phyloP scores from a whole-genome alignment of 345 rosid genomes.

The Salix exigua region DNA sequence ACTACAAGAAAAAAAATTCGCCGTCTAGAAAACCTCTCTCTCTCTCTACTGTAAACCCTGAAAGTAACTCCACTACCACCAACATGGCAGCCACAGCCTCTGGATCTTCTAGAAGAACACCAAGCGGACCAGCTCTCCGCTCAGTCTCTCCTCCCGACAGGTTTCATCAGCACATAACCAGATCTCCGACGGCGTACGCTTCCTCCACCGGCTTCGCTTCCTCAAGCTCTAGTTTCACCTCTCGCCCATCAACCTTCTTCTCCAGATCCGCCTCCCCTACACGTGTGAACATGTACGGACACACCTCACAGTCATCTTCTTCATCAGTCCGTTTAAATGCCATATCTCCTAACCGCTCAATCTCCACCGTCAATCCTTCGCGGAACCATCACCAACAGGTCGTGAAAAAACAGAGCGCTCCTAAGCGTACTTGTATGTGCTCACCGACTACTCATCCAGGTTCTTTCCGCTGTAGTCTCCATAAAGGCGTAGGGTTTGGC shows the following conservation, averaged over 20 bases:
- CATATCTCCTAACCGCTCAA: conserved; percentile 47
- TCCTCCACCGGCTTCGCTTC: conserved; percentile 48
- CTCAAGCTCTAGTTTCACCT: conserved; percentile 44
- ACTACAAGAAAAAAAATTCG: not conserved
- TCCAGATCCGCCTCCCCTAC: conserved; percentile 49
- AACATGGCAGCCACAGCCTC: conserved; percentile 44
- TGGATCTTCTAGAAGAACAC: conserved; percentile 37
- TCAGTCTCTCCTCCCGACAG: conserved; percentile 44
- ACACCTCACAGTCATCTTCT: conserved; percentile 36
- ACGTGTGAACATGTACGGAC: conserved; percentile 37
- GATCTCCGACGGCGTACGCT: conserved; percentile 12
- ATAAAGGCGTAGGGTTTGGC: conserved; percentile 25
- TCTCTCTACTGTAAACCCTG: conserved; percentile 1
- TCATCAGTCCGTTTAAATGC: conserved; percentile 29
- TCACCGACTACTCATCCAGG: conserved; percentile 79
- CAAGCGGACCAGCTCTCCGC: conserved; percentile 37
- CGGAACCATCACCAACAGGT: conserved; percentile 20
- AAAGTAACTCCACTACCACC: not conserved
- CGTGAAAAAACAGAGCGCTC: conserved; percentile 28
- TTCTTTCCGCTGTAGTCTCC: conserved; percentile 75
- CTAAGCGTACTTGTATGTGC: conserved; percentile 57
- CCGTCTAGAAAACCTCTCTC: not conserved
- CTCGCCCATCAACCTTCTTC: conserved; percentile 43
- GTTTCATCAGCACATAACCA: conserved; percentile 18
- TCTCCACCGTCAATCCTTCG: conserved; percentile 30